A percentile compares a stretch with the other conserved stretches of the same genome.
Conservation (phyloP, 345 rosid species). For the Melastoma malabathricum region DNA sequence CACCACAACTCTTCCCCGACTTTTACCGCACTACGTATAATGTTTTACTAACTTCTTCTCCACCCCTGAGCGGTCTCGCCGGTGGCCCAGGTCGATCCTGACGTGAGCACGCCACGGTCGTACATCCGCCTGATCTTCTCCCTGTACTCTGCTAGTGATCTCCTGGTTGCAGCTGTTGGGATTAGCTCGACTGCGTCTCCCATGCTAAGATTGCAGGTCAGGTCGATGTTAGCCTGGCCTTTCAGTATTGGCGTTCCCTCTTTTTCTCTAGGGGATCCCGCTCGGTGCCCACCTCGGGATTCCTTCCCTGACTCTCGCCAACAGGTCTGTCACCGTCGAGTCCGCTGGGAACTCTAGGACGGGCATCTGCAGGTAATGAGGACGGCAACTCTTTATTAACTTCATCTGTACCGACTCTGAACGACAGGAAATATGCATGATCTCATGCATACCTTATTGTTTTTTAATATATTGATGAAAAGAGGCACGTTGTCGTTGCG, state of each 20-base stretch:
- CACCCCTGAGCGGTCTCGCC: too few species aligned
- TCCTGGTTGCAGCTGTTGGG: too few species aligned
- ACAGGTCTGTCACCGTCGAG: conserved; percentile 56
- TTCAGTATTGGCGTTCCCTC: conserved; percentile 77
- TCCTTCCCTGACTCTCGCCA: conserved; percentile 52
- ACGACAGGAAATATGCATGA: not conserved
- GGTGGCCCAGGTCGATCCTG: too few species aligned
- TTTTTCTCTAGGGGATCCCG: conserved; percentile 63
- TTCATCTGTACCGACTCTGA: not conserved
- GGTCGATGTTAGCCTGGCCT: conserved; percentile 47
- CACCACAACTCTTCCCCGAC: too few species aligned
- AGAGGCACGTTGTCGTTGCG: conserved; percentile 59
- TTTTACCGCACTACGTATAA: too few species aligned
- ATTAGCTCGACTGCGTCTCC: too few species aligned
- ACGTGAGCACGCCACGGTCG: too few species aligned
- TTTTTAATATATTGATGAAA: conserved; percentile 63
- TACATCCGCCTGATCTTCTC: too few species aligned
- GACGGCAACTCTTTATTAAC: not conserved
- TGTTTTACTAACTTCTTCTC: too few species aligned
- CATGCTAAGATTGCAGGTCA: conserved; percentile 16
- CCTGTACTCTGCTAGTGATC: too few species aligned
- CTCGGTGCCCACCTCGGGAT: conserved; percentile 54
- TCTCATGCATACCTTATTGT: conserved; percentile 50
- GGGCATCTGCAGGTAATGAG: conserved; percentile 60
- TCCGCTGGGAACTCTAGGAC: conserved; percentile 72